Evolutionary conservation across 139 green algal genomes (phyloP).

Genomic region (Chlorella sp.): DNA sequence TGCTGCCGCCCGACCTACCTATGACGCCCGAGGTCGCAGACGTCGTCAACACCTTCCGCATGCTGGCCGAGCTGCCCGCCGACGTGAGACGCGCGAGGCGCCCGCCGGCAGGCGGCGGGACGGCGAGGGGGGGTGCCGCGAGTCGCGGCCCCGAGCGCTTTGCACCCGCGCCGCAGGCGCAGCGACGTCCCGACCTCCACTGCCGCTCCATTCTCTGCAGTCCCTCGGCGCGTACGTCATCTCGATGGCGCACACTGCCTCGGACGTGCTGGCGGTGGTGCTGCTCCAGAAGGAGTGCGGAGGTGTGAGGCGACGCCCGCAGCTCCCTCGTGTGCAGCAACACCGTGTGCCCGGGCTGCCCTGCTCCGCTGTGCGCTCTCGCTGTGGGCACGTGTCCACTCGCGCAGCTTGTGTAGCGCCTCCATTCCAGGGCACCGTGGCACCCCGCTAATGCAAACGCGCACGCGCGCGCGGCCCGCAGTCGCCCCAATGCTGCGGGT

Average conservation of each 20-base stretch:
- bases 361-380: too few relatives aligned
- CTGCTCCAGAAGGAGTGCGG: slow-evolving; percentile 84
- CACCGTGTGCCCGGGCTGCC: too few relatives aligned
- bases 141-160: too few relatives aligned
- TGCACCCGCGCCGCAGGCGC: too few relatives aligned
- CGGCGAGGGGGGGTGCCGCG: too few relatives aligned
- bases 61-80: slow-evolving; percentile 52
- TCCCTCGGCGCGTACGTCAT: slow-evolving; percentile 96
- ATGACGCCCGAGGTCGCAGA: slow-evolving; percentile 78
- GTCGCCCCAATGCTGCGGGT: slow-evolving; percentile 69
- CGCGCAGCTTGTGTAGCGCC: not conserved
- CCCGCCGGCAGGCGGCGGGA: too few relatives aligned
- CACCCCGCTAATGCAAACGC: not conserved
- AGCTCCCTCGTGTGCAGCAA: too few relatives aligned
- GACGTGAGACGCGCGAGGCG: too few relatives aligned
- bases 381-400: not conserved
- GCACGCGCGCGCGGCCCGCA: not conserved
- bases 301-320: not conserved
- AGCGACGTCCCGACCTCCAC: too few relatives aligned
- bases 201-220: too few relatives aligned
- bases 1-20: slow-evolving; percentile 84
- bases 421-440: not conserved
- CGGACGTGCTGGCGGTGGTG: slow-evolving; percentile 93
- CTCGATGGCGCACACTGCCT: slow-evolving; percentile 84
- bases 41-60: slow-evolving; percentile 85